Evolutionary conservation across 106 monocot species (phyloP), one percentile per base, ranked within the genome.

Genomic region (Alisma plantagoaquatica): DNA sequence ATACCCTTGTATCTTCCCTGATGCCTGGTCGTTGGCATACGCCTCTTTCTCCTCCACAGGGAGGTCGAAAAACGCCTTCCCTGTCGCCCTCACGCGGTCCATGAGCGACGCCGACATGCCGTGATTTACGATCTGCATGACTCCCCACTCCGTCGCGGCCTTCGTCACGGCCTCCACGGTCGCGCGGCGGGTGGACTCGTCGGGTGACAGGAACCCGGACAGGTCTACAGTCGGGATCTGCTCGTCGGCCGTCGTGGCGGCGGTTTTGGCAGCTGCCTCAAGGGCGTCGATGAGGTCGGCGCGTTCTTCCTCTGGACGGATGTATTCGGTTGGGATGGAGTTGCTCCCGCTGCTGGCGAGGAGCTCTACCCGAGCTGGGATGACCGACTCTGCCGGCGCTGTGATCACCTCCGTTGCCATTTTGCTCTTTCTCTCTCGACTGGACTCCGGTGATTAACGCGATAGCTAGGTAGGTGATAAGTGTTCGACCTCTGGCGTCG

Each of bases 111-210:
- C 2, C 2, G 75, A 43, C 11, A 92, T 53, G 32, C 86, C 92
- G 24, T 92, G 92, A 54, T 75, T 75, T 22, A 78, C 71, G 10
- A 92, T 35, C 52, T 82, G 82, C 79, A 92, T 86, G 33, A 92
- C 86, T 4, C 92, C 92, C 92, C 92, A 92, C 2, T 82, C 71
- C 23, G 35, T 50, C 2, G 92, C 86, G 12, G 82, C 92, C 24
- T 26, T 38, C 56, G 18, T 35, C 63, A 86, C 79, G 8, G 41
- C 44, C 68, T 76, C 85, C 45, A 79, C 59, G 77, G 78, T 81
- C 4, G 28, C 24, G 24, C 1, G 4, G 51, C 70, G 43, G 4
- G 2, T 57, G 0, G 1, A 32, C 31, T 31, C 63, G 43, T 70
- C 61, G 4, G 33, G 31, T 0, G 71, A 73, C 30, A 47, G 44